Percentiles rank a stretch among this genome's conserved stretches.
Conservation (phyloP, 1,284 basidiomycete species). For the Schizophyllum commune region DNA sequence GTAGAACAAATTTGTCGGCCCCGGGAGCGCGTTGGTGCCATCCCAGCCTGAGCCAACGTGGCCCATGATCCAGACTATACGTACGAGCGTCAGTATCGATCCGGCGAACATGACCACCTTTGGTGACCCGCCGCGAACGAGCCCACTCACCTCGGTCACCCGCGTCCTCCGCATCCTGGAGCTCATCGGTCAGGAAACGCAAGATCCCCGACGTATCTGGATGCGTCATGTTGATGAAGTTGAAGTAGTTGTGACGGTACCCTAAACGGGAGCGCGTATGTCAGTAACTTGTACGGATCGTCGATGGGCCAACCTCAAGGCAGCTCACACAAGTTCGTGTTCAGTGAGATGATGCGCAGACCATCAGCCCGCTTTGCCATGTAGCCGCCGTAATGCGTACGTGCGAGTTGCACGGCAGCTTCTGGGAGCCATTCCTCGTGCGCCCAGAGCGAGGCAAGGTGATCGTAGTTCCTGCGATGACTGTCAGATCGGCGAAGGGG, state of each 20-base stretch:
- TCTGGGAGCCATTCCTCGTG: conserved; percentile 66
- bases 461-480: conserved; percentile 61
- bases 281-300: too few species aligned
- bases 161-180: conserved; percentile 70
- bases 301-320: conserved; percentile 1
- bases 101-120: too few species aligned
- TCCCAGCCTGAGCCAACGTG: conserved; percentile 78
- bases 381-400: conserved; percentile 69
- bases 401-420: conserved; percentile 48
- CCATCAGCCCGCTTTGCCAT: conserved; percentile 63
- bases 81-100: too few species aligned
- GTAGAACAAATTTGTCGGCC: conserved; percentile 35
- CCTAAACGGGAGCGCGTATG: conserved; percentile 1
- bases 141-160: conserved; percentile 49
- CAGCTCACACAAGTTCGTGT: conserved; percentile 66
- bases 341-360: conserved; percentile 67
- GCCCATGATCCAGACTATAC: conserved; percentile 69
- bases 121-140: too few species aligned
- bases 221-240: conserved; percentile 68
- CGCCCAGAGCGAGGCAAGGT: conserved; percentile 61
- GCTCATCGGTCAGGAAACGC: conserved; percentile 72
- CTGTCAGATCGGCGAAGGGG: background rate
- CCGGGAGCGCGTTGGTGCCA: conserved; percentile 42
- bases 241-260: conserved; percentile 59
- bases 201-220: conserved; percentile 71